Evolutionary conservation across 2,329 filamentous ascomycete species (phyloP), one percentile per base, ranked within the genome.

Genomic region (Aspergillus hortae): DNA sequence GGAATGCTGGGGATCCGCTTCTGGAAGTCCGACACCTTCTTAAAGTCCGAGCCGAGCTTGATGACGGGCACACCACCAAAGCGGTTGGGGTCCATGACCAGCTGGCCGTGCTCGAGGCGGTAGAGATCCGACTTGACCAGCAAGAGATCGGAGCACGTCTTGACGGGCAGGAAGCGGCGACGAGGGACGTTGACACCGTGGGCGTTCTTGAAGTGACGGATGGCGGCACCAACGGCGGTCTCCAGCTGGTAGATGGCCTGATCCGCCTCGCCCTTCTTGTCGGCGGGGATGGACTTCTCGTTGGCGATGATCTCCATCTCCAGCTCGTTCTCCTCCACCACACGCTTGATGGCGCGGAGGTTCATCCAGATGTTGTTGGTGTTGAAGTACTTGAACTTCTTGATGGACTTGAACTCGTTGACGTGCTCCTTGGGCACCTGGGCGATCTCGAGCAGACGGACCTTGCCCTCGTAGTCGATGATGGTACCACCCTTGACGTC

Each of bases 371-470:
- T 96, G 85, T 99, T 99, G 89, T 99, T 99, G 77, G 94, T 99
- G 86, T 99, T 99, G 88, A 99, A 99, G 86, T 99, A 99, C 84
- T 95, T 96, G 88, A 99, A 99, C 84, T 99, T 99, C 88, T 99
- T 99, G 83, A 99, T 99, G 45, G 92, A 96, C 87, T 99, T 99
- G 90, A 99, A 99, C 80, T 99, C 94, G 79, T 99, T 97, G 74
- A 94, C 90, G 78, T 99, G 94, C 82, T 99, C 90, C 86, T 97
- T 99, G 77, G 94, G 94, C 33, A 99, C 94, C 82, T 99, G 94
- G 12, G 94, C 94, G 67, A 99, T 96, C 81, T 99, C 94, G 48
- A 99, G 88, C 62, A 99, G 88, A 70, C 94, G 92, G 64, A 95
- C 92, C 52, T 89, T 92, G 68, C 92, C 92, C 74, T 99, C 94